Conservation (phyloP, 371 early-diverging fungal genomes). For the Mycotypha africana region DNA sequence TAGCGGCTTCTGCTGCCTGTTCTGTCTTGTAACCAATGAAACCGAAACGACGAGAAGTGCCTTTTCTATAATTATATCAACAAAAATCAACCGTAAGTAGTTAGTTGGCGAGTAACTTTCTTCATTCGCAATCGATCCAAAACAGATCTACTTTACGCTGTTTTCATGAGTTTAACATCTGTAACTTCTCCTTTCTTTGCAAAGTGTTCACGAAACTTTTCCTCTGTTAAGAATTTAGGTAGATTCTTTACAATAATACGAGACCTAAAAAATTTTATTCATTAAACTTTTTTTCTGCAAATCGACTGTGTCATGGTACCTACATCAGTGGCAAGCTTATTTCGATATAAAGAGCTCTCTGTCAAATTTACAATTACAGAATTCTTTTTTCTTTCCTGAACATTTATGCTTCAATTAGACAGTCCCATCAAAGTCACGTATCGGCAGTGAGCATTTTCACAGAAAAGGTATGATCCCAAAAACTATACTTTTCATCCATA, state of each 20-base stretch:
- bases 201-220: conserved; percentile 86
- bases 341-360: too few species aligned
- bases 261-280: conserved; percentile 31
- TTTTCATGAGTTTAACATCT: conserved; percentile 85
- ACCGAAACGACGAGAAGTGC: conserved; percentile 83
- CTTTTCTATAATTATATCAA: conserved; percentile 61
- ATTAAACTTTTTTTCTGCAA: too few species aligned
- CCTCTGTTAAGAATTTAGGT: conserved; percentile 82
- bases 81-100: neutral
- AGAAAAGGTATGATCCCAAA: too few species aligned
- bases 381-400: too few species aligned
- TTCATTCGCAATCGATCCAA: too few species aligned
- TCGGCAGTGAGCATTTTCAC: too few species aligned
- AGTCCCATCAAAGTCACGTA: too few species aligned
- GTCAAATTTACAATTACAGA: too few species aligned
- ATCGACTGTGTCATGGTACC: too few species aligned
- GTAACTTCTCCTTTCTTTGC: conserved; percentile 81
- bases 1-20: conserved; percentile 76
- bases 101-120: too few species aligned
- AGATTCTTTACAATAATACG: conserved; percentile 89
- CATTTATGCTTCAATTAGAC: neutral
- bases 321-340: too few species aligned
- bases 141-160: conserved; percentile 51
- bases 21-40: conserved; percentile 89
- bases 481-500: too few species aligned